Conservation (phyloP, 78 protist species). For the Diacronema lutheri region DNA sequence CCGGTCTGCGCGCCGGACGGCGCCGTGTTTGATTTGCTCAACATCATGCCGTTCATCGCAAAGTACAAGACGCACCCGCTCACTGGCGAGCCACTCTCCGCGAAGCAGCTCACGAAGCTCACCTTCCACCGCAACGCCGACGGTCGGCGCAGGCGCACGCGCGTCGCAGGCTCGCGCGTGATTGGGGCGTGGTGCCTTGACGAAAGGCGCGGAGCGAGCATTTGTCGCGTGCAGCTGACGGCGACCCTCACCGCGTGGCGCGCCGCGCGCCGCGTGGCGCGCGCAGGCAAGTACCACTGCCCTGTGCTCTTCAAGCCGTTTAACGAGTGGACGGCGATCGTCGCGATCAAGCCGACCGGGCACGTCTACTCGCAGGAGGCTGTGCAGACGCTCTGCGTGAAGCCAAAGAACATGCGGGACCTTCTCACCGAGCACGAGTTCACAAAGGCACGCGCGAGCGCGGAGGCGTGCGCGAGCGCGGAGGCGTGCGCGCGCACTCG, state of each 20-base stretch:
- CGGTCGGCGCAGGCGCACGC: no score
- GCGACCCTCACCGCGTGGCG: no score
- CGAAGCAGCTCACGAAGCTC: constrained; percentile 60
- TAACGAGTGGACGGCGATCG: constrained; percentile 77
- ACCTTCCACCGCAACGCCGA: constrained; percentile 55
- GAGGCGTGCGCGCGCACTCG: no score
- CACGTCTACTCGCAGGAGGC: constrained; percentile 83
- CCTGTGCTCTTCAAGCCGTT: constrained; percentile 84
- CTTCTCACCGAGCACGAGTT: constrained; percentile 75
- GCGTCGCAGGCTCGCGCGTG: no score
- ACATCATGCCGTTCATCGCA: constrained; percentile 77
- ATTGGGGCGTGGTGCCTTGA: constrained; percentile 28
- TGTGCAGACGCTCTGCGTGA: constrained; percentile 66
- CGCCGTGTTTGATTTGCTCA: constrained; percentile 48
- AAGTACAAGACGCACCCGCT: constrained; percentile 73
- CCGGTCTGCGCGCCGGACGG: constrained; percentile 79
- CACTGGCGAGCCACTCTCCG: constrained; percentile 73
- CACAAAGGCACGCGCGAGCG: no score
- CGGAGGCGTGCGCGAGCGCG: no score
- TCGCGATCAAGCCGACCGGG: constrained; percentile 72
- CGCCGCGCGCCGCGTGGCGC: no score
- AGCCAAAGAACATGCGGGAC: constrained; percentile 64
- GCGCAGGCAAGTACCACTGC: constrained; percentile 78
- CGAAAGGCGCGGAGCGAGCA: no score
- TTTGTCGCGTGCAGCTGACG: no score